A percentile compares a stretch with the other conserved stretches of the same genome.
Evolutionary conservation across 78 protist genomes (phyloP).

Genomic region (Pigoraptor vietnamica): DNA sequence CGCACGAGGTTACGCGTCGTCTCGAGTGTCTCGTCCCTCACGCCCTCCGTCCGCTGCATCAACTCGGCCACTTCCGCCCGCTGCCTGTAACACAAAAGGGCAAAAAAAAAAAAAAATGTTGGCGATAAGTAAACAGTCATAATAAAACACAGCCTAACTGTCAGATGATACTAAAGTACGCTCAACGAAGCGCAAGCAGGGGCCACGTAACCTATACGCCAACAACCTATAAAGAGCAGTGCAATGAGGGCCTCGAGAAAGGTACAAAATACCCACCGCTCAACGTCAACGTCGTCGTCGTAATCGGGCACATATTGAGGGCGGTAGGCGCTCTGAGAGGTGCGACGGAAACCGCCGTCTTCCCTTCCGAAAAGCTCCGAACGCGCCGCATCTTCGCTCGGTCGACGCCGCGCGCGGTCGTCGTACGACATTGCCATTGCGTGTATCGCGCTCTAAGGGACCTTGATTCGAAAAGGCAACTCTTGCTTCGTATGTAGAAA

Average conservation of each 20-base stretch:
- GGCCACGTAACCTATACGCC: too few species aligned
- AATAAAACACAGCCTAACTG: too few species aligned
- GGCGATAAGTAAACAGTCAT: too few species aligned
- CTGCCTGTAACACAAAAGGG: not conserved
- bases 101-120: too few species aligned
- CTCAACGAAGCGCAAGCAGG: too few species aligned
- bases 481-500: too few species aligned
- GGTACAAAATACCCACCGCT: not conserved
- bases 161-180: too few species aligned
- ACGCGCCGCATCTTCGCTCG: not conserved
- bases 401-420: not conserved
- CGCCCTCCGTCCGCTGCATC: not conserved
- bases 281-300: not conserved
- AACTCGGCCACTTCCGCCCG: not conserved
- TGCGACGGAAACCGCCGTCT: not conserved
- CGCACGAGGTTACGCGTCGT: not conserved
- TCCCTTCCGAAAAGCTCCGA: not conserved
- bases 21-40: not conserved
- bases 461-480: too few species aligned
- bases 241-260: too few species aligned
- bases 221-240: too few species aligned
- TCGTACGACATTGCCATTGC: not conserved
- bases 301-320: not conserved
- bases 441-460: too few species aligned
- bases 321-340: not conserved